Conservation (phyloP, 2,329 filamentous ascomycete genomes). For the Aspergillus sp. region DNA sequence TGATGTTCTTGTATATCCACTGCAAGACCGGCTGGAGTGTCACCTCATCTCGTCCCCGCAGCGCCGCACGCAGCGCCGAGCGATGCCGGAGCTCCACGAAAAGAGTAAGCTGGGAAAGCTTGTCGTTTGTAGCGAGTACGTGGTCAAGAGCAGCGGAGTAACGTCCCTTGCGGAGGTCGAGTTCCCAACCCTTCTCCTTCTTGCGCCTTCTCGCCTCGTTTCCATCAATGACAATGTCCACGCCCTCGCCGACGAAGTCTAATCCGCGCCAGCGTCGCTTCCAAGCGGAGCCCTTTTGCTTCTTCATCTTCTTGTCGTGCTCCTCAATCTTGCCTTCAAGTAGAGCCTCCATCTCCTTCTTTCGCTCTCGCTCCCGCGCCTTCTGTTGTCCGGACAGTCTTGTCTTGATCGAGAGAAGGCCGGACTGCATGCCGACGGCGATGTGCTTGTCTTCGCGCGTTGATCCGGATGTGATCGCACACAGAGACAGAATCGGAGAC, state of each 20-base stretch:
- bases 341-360: constrained; percentile 81
- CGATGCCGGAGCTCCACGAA: constrained; percentile 84
- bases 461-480: constrained; percentile 68
- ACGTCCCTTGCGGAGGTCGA: constrained; percentile 72
- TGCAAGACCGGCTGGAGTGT: constrained; percentile 77
- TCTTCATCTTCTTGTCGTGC: constrained; percentile 71
- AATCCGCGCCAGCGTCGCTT: constrained; percentile 66
- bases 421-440: constrained; percentile 91
- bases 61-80: constrained; percentile 75
- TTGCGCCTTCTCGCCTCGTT: constrained; percentile 61
- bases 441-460: constrained; percentile 84
- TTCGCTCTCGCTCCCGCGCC: constrained; percentile 69
- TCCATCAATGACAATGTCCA: constrained; percentile 82
- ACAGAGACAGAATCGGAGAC: constrained; percentile 81
- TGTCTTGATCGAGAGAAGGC: constrained; percentile 85
- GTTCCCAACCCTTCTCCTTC: constrained; percentile 75
- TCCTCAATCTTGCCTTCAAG: constrained; percentile 74
- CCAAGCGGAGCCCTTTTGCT: constrained; percentile 60
- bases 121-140: constrained; percentile 63
- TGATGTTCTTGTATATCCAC: constrained; percentile 79
- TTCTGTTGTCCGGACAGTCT: constrained; percentile 83
- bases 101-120: constrained; percentile 69
- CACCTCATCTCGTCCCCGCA: constrained; percentile 77
- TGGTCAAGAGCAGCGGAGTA: constrained; percentile 78
- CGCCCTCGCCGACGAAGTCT: constrained; percentile 79